These are phyloP conservation scores for Stagonosporopsis chrysanthemi DNA, from an alignment of 2,329 filamentous ascomycete species.

Conservation along the genomic window DNA sequence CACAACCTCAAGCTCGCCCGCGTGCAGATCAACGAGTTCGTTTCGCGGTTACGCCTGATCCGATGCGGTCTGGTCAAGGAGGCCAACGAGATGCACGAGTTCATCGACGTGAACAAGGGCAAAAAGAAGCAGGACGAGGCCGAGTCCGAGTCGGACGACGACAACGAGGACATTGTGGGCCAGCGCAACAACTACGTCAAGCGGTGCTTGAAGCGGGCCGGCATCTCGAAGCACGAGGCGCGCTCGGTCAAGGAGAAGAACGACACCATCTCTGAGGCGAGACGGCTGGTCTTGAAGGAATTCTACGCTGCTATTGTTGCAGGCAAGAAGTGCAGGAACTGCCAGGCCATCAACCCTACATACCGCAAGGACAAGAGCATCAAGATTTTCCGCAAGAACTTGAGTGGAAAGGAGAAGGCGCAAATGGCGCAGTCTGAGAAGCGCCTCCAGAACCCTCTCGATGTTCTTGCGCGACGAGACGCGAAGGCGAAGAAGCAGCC, in stretches of 20 bases:
- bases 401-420: slow-evolving; percentile 76
- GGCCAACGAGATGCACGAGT: slow-evolving; percentile 60
- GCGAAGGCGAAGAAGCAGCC: slow-evolving; percentile 54
- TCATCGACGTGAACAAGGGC: slow-evolving; percentile 53
- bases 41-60: slow-evolving; percentile 84
- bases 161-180: slow-evolving; percentile 64
- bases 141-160: slow-evolving; percentile 68
- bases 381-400: slow-evolving; percentile 89
- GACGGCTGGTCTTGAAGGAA: slow-evolving; percentile 78
- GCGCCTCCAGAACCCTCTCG: slow-evolving; percentile 73
- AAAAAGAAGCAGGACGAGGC: slow-evolving; percentile 51
- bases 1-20: slow-evolving; percentile 82
- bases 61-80: slow-evolving; percentile 83
- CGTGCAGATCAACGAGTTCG: slow-evolving; percentile 77
- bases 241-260: slow-evolving; percentile 71
- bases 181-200: slow-evolving; percentile 74
- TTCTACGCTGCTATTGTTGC: slow-evolving; percentile 78
- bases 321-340: slow-evolving; percentile 73
- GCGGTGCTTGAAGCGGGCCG: slow-evolving; percentile 70
- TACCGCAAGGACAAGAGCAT: slow-evolving; percentile 91
- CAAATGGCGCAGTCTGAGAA: slow-evolving; percentile 77
- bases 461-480: slow-evolving; percentile 62
- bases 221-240: slow-evolving; percentile 52
- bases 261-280: slow-evolving; percentile 79
- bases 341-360: slow-evolving; percentile 64